Base-by-base conservation (phyloP, 2,329 filamentous ascomycete genomes). In the Fusarium dimerum region DNA sequence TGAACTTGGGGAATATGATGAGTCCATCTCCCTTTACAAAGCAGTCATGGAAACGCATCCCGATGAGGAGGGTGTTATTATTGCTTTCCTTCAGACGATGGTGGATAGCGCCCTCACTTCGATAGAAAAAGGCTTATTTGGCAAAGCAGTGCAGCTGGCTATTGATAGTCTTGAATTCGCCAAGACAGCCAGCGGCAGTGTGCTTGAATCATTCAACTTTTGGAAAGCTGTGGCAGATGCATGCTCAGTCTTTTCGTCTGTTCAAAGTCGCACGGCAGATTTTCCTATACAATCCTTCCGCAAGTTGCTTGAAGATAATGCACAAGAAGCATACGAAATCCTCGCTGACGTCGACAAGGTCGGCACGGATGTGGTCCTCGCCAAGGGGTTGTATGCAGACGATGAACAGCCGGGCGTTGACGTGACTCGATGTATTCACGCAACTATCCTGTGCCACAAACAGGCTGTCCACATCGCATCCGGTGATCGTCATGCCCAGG, bases 211-310 rank as follows among this genome's bases (percentile, higher is more conserved):
- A 1, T 97, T 97, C 75, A 99, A 97, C 68, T 82, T 96, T 49
- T 99, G 95, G 94, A 97, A 95, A 70, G 85, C 88, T 6, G 79
- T 97, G 8, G 94, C 88, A 6, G 94, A 97, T 74, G 89, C 92
- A 6, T 96, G 89, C 69, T 86, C 90, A 2, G 73, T 96, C 1
- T 97, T 95, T 65, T 88, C 89, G 1, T 88, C 82, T 65, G 84
- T 95, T 2, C 90, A 93, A 63, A 82, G 83, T 42, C 85, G 84
- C 42, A 72, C 85, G 2, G 68, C 73, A 1, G 78, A 85, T 8
- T 83, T 94, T 38, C 90, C 92, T 0, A 66, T 76, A 0, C 71
- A 79, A 0, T 67, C 79, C 1, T 72, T 94, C 29, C 76, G 78
- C 45, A 60, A 73, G 0, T 72, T 97, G 3, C 70, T 96, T 1